These are phyloP conservation scores for Trypanosoma melophagium DNA, from an alignment of 208 protist species.

Conservation along the genomic window DNA sequence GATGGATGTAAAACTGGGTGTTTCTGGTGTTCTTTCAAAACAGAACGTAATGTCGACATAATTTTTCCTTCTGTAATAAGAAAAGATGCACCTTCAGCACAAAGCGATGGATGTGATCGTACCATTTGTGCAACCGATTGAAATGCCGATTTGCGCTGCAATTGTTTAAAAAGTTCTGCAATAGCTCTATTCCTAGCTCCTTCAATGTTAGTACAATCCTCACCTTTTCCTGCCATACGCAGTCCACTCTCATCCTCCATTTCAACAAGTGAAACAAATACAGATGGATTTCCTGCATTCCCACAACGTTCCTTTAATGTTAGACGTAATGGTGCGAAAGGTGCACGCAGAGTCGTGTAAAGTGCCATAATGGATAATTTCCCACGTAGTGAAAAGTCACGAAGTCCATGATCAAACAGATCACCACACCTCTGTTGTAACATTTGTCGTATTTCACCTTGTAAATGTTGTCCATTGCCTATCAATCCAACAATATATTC, in stretches of 20 bases:
- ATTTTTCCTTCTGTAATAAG: conserved; percentile 8
- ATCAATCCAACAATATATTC: conserved; percentile 53
- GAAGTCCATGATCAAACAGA: conserved; percentile 30
- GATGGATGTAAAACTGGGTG: not conserved
- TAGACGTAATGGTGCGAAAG: conserved; percentile 34
- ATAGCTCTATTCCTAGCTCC: conserved; percentile 23
- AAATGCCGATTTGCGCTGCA: conserved; percentile 34
- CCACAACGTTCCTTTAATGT: conserved; percentile 18
- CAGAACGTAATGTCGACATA: not conserved
- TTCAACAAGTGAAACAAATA: conserved; percentile 22
- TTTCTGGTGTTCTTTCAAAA: conserved; percentile 2
- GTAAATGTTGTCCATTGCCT: conserved; percentile 1
- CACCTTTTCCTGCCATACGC: conserved; percentile 30
- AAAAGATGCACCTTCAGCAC: conserved; percentile 20
- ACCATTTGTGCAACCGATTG: conserved; percentile 32
- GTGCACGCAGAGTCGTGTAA: conserved; percentile 42
- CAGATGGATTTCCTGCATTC: not conserved
- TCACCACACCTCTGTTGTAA: conserved; percentile 8
- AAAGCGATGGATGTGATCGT: conserved; percentile 22
- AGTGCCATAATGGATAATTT: conserved; percentile 50
- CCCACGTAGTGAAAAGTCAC: conserved; percentile 36
- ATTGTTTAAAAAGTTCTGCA: conserved; percentile 32
- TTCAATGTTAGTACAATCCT: conserved; percentile 10
- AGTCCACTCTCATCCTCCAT: conserved; percentile 33
- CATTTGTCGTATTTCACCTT: not conserved